Conservation (phyloP, 1,284 basidiomycete species). For the Termitomyces sp. region DNA sequence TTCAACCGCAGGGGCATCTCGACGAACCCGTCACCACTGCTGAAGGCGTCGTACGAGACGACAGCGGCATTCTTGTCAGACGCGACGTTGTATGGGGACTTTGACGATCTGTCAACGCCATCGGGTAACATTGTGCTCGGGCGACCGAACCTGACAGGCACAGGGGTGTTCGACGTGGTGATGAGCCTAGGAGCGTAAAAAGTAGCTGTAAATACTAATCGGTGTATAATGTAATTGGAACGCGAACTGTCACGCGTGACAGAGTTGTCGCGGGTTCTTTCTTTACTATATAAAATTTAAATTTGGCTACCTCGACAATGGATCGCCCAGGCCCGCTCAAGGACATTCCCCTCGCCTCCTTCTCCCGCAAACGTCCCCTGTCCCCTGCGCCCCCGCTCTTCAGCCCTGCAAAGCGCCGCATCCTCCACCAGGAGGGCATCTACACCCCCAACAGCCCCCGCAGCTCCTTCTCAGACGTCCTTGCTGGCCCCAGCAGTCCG, state of each 20-base stretch:
- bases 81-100: conserved; percentile 92
- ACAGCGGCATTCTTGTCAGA: conserved; percentile 95
- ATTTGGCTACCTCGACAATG: conserved; percentile 19
- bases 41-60: conserved; percentile 98
- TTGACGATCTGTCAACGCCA: conserved; percentile 86
- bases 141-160: conserved; percentile 77
- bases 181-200: conserved; percentile 38
- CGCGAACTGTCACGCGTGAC: conserved; percentile 20
- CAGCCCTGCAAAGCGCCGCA: conserved; percentile 65
- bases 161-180: conserved; percentile 84
- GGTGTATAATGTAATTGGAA: conserved; percentile 13
- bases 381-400: conserved; percentile 47
- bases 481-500: conserved; percentile 36
- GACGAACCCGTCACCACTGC: conserved; percentile 85
- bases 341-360: conserved; percentile 54
- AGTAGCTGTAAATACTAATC: conserved; percentile 7
- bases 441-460: conserved; percentile 33
- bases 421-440: conserved; percentile 54
- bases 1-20: conserved; percentile 97
- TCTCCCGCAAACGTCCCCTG: conserved; percentile 34
- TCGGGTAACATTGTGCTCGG: conserved; percentile 92
- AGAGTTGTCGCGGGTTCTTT: conserved; percentile 6
- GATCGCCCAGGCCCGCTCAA: conserved; percentile 44
- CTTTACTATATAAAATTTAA: conserved; percentile 2
- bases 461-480: conserved; percentile 27